Conservation (phyloP, 169 alveolate genomes). For the Toxoplasma gondii region DNA sequence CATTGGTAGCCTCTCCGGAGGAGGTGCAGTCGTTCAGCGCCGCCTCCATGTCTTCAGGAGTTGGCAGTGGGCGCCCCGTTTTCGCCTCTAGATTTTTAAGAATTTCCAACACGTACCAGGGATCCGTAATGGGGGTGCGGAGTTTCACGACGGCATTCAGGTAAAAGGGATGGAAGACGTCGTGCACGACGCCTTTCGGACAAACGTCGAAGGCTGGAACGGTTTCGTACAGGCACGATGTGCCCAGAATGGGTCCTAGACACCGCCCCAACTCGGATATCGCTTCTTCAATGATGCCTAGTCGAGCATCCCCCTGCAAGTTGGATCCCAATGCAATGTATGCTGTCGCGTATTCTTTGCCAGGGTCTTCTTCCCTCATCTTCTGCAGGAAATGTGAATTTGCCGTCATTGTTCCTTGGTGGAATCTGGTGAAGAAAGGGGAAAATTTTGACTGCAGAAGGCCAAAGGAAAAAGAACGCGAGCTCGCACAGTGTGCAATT, state of each 20-base stretch:
- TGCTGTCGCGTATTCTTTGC: conserved; percentile 18
- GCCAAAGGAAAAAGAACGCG: no score
- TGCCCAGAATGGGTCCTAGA: conserved; percentile 35
- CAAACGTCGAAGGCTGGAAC: conserved; percentile 35
- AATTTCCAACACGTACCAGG: not conserved
- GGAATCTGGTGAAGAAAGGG: no score
- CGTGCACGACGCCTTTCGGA: conserved; percentile 26
- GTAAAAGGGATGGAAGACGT: conserved; percentile 29
- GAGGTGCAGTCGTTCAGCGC: not conserved
- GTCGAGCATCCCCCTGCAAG: conserved; percentile 30
- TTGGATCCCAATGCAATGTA: conserved; percentile 66
- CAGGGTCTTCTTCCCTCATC: not conserved
- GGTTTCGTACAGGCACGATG: conserved; percentile 60
- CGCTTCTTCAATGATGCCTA: conserved; percentile 51
- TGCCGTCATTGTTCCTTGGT: not conserved
- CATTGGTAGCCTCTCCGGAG: not conserved
- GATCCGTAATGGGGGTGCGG: conserved; percentile 12
- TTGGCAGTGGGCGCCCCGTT: conserved; percentile 42
- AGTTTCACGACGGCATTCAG: conserved; percentile 57
- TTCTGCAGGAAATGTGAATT: not conserved
- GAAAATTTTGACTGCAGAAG: no score
- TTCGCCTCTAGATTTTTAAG: conserved; percentile 50
- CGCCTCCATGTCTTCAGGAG: not conserved
- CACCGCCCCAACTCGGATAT: not conserved
- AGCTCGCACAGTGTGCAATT: no score